These are phyloP conservation scores for Tylopilus intermedius DNA, from an alignment of 768 basidiomycete species.

Conservation along the genomic window DNA sequence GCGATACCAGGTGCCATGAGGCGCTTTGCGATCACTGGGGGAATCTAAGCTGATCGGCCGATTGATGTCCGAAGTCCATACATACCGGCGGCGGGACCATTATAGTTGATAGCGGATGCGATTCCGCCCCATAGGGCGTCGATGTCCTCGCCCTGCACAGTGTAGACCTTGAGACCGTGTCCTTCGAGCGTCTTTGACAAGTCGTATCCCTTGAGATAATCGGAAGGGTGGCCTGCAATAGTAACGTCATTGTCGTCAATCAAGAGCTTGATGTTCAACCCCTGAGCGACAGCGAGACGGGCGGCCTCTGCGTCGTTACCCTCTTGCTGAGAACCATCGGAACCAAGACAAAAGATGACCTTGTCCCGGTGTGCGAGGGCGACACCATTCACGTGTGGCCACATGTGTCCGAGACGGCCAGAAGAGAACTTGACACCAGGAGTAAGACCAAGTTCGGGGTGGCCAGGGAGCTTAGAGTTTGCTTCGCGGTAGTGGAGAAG, in stretches of 20 bases:
- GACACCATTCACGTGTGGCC: slow-evolving; percentile 84
- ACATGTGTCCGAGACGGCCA: slow-evolving; percentile 89
- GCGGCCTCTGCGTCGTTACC: slow-evolving; percentile 91
- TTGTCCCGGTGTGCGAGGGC: slow-evolving; percentile 75
- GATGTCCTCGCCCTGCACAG: slow-evolving; percentile 72
- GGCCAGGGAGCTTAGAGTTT: slow-evolving; percentile 81
- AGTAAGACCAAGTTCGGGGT: slow-evolving; percentile 84
- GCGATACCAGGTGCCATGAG: too few species aligned
- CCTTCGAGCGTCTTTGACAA: slow-evolving; percentile 69
- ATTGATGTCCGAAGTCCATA: too few species aligned
- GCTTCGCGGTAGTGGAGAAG: slow-evolving; percentile 84
- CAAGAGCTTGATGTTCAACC: slow-evolving; percentile 78
- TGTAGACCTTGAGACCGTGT: slow-evolving; percentile 75
- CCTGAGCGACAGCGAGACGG: slow-evolving; percentile 77
- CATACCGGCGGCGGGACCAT: too few species aligned
- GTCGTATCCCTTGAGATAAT: slow-evolving; percentile 79
- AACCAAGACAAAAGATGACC: slow-evolving; percentile 77
- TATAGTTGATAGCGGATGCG: slow-evolving; percentile 40
- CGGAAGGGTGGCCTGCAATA: slow-evolving; percentile 85
- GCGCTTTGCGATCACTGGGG: too few species aligned
- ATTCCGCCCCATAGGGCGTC: slow-evolving; percentile 72
- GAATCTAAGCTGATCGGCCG: too few species aligned
- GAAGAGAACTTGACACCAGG: slow-evolving; percentile 94
- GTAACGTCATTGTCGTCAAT: slow-evolving; percentile 92
- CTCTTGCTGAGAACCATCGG: slow-evolving; percentile 89